phyloP scores from a whole-genome alignment of 164 flowering plant species.

The Litsea cubeba region DNA sequence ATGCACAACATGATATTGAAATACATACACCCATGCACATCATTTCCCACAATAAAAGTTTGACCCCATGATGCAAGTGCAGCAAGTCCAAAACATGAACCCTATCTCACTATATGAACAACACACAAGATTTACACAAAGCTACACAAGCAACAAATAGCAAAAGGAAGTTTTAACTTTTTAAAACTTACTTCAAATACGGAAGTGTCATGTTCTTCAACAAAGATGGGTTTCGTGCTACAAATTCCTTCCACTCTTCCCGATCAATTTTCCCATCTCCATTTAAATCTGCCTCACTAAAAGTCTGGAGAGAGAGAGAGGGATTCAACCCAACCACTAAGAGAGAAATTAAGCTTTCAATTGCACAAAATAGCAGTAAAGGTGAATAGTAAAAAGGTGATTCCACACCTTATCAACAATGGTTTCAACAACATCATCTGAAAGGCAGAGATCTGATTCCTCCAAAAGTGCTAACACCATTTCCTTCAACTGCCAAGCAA shows the following conservation, averaged over 20 bases:
- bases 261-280: constrained; percentile 74
- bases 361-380: background rate
- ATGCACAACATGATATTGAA: background rate
- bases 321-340: background rate
- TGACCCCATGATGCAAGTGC: background rate
- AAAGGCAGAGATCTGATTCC: constrained; percentile 66
- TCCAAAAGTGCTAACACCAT: constrained; percentile 79
- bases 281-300: constrained; percentile 58
- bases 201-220: constrained; percentile 81
- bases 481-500: constrained; percentile 43
- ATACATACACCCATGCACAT: background rate
- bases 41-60: background rate
- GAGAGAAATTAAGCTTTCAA: background rate
- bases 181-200: constrained; percentile 43
- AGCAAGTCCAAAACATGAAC: background rate
- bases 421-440: constrained; percentile 60
- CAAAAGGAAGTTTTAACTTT: background rate
- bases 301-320: constrained; percentile 34
- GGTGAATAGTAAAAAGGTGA: background rate
- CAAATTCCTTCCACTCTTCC: constrained; percentile 75
- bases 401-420: constrained; percentile 53
- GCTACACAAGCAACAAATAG: background rate
- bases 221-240: constrained; percentile 48
- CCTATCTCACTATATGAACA: background rate
- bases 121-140: no score